These are phyloP conservation scores for Thraustochytrium striatum DNA, from an alignment of 352 stramenopile genomes.

Conservation along the genomic window DNA sequence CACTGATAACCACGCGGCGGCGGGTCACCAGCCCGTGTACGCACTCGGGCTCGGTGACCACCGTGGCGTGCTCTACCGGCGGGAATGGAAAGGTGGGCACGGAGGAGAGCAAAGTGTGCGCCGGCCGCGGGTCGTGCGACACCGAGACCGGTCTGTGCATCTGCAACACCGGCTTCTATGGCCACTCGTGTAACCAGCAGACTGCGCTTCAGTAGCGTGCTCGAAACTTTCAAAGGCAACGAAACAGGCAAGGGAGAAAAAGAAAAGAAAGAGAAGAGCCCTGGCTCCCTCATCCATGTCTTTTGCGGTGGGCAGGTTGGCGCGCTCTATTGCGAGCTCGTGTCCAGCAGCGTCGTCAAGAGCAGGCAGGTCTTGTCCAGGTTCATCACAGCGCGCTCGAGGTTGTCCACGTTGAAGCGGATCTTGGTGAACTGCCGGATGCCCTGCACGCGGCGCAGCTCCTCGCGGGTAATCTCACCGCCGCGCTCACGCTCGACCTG, in stretches of 20 bases:
- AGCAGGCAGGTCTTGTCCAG: slow-evolving; percentile 10
- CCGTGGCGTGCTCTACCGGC: slow-evolving; percentile 67
- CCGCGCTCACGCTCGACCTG: background rate
- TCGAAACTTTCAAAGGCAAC: background rate
- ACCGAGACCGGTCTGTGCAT: slow-evolving; percentile 56
- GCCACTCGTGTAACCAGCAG: slow-evolving; percentile 30
- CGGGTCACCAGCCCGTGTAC: slow-evolving; percentile 57
- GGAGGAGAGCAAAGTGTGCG: slow-evolving; percentile 58
- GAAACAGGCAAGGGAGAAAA: background rate
- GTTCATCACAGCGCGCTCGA: slow-evolving; percentile 22
- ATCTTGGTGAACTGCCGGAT: background rate
- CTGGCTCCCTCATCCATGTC: background rate
- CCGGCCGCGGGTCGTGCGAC: slow-evolving; percentile 59
- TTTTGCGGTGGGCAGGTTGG: background rate
- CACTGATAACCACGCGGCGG: slow-evolving; percentile 56
- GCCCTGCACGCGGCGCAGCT: background rate
- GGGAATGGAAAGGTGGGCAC: background rate
- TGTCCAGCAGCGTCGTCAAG: background rate
- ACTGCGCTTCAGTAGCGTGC: slow-evolving; percentile 38
- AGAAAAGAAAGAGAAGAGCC: background rate
- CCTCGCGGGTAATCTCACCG: background rate
- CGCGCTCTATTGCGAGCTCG: background rate
- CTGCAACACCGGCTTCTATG: slow-evolving; percentile 54
- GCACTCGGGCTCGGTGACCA: slow-evolving; percentile 73
- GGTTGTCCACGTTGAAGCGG: background rate